Evolutionary conservation across 352 stramenopile species (phyloP), one percentile per base, ranked within the genome.

Genomic region (Pythium phragmiticola): DNA sequence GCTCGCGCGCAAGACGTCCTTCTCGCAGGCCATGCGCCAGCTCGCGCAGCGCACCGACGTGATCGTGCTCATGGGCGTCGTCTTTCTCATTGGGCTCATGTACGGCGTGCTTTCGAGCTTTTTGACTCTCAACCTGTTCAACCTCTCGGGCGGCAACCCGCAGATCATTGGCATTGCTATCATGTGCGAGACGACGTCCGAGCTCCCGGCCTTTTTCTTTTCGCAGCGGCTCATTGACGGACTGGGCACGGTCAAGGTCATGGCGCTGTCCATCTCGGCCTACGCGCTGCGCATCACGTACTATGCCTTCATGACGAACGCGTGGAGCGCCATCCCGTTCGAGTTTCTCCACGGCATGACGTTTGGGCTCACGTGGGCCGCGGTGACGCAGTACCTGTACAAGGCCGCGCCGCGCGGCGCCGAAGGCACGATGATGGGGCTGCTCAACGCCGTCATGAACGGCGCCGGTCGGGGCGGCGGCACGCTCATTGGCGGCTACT

Each of bases 161-260:
- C 70, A 88, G 62, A 90, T 94, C 61, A 87, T 94, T 37, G 83
- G 85, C n/a, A 70, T 90, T 8, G 83, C 80, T 11, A 92, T 91
- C 57, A 74, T 87, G 76, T 90, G 82, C 60, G 82, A 94, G 72
- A 94, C 85, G 4, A 66, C 77, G 8, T 92, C 83, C 13, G 85
- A 94, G 68, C 66, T 94, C 6, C 85, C 85, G 13, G 85, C 83
- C 2, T 94, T 94, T 62, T 94, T 91, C 70, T 91, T 77, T 59
- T 87, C 85, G 14, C 75, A 91, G 51, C 52, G 66, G 34, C 80
- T 92, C 61, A 86, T 92, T 61, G 66, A 82, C 42, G 70, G 72
- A 19, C 69, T 91, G 26, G 85, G 85, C 19, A 89, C 80, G 26
- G 77, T 92, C 17, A 87, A 87, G 28, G 81, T 92, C 37, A 49